These are phyloP conservation scores for Paraleonurus japonicus DNA, from an alignment of 257 asterid species.

Conservation along the genomic window DNA sequence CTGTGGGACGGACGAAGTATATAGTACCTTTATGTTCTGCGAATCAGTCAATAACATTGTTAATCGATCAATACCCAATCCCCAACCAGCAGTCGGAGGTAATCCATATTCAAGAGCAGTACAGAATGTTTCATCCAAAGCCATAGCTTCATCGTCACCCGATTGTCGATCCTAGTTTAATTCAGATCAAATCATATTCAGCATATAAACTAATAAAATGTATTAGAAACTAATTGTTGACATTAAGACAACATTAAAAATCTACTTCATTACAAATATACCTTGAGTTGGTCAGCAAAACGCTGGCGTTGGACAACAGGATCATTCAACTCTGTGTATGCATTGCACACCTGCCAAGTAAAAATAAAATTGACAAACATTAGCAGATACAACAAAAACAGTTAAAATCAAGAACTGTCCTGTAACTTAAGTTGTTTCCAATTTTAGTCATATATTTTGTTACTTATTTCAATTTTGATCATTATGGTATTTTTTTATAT, in stretches of 20 bases:
- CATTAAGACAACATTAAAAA: too few species aligned
- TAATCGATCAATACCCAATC: slow-evolving; percentile 87
- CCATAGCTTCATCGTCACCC: slow-evolving; percentile 99
- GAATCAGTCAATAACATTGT: slow-evolving; percentile 88
- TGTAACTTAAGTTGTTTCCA: too few species aligned
- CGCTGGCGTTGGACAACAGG: slow-evolving; percentile 96
- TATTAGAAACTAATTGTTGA: neutral
- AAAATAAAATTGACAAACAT: neutral
- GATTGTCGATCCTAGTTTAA: slow-evolving; percentile 80
- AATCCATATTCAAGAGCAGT: slow-evolving; percentile 92
- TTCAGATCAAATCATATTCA: slow-evolving; percentile 8
- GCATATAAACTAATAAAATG: neutral
- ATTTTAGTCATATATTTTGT: too few species aligned
- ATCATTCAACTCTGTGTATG: slow-evolving; percentile 93
- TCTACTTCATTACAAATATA: slow-evolving; percentile 17
- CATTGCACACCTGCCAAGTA: slow-evolving; percentile 71
- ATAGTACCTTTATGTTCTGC: slow-evolving; percentile 81
- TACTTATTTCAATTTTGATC: too few species aligned
- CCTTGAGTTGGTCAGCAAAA: slow-evolving; percentile 95
- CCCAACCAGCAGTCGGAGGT: slow-evolving; percentile 99
- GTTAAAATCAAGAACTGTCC: too few species aligned
- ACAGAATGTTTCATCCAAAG: slow-evolving; percentile 79
- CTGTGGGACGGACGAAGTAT: too few species aligned
- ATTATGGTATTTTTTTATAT: too few species aligned
- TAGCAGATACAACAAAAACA: neutral